Evolutionary conservation across 2,329 filamentous ascomycete species (phyloP).

Genomic region (Botrytis galanthina): DNA sequence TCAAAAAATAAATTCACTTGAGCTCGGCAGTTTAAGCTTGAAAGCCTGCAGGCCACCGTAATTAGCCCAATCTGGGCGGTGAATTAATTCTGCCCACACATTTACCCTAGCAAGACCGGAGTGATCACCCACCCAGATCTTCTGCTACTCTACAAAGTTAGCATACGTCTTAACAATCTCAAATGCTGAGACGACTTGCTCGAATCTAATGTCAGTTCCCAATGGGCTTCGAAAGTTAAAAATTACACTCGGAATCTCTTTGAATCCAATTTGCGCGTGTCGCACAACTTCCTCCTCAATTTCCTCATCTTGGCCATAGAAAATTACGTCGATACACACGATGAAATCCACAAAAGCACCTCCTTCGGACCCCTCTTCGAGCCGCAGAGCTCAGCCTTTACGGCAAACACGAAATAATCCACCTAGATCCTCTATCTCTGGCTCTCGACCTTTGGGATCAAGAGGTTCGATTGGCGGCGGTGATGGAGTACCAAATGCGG

Average conservation of each 20-base stretch:
- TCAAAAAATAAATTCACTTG: background rate
- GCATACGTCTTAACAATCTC: slow-evolving; percentile 15
- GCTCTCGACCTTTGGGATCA: slow-evolving; percentile 43
- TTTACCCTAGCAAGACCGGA: slow-evolving; percentile 16
- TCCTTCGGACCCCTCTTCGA: slow-evolving; percentile 41
- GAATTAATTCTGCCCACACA: slow-evolving; percentile 16
- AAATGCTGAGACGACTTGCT: background rate
- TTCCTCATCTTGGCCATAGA: slow-evolving; percentile 19
- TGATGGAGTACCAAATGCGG: slow-evolving; percentile 32
- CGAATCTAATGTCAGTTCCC: slow-evolving; percentile 20
- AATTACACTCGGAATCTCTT: slow-evolving; percentile 21
- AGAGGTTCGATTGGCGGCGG: slow-evolving; percentile 48
- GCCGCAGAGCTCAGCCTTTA: slow-evolving; percentile 61
- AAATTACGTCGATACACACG: slow-evolving; percentile 27
- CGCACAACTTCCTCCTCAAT: slow-evolving; percentile 27
- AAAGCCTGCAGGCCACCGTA: slow-evolving; percentile 10
- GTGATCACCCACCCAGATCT: slow-evolving; percentile 21
- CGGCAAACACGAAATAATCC: slow-evolving; percentile 66
- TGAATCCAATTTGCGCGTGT: slow-evolving; percentile 25
- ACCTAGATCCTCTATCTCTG: slow-evolving; percentile 51
- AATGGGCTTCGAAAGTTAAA: slow-evolving; percentile 29
- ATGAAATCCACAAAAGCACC: slow-evolving; percentile 39
- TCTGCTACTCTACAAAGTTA: slow-evolving; percentile 15
- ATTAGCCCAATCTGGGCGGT: slow-evolving; percentile 9
- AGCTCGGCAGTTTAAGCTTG: slow-evolving; percentile 17